Conservation (phyloP, 2,329 filamentous ascomycete genomes). For the Alternaria infectoria region DNA sequence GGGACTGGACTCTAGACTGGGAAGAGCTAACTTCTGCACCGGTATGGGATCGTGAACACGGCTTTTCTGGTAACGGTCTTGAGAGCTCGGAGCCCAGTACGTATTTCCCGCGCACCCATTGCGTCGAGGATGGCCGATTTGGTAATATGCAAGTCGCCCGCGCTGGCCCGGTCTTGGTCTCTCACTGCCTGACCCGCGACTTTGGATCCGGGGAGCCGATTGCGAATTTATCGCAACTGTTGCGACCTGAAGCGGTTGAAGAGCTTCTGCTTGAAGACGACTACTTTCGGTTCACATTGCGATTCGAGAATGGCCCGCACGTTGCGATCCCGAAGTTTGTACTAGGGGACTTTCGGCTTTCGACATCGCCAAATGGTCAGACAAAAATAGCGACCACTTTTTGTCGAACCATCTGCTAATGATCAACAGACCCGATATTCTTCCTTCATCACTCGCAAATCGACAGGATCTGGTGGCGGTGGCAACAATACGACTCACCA, state of each 20-base stretch:
- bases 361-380: slow-evolving; percentile 35
- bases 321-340: slow-evolving; percentile 29
- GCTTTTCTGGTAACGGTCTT: slow-evolving; percentile 42
- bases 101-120: slow-evolving; percentile 14
- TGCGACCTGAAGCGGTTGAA: not conserved
- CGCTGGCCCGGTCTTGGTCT: not conserved
- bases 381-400: not conserved
- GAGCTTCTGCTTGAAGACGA: not conserved
- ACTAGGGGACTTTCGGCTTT: slow-evolving; percentile 36
- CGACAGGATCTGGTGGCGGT: slow-evolving; percentile 38
- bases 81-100: not conserved
- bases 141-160: slow-evolving; percentile 16
- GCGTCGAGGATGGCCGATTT: slow-evolving; percentile 34
- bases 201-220: slow-evolving; percentile 15
- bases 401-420: not conserved
- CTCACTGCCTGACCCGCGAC: slow-evolving; percentile 36
- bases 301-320: slow-evolving; percentile 37
- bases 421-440: slow-evolving; percentile 31
- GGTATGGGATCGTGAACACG: slow-evolving; percentile 25
- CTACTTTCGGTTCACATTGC: slow-evolving; percentile 17
- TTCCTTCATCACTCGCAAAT: slow-evolving; percentile 42
- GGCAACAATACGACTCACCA: slow-evolving; percentile 22
- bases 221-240: not conserved
- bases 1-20: slow-evolving; percentile 47
- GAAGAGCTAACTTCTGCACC: slow-evolving; percentile 27